Evolutionary conservation across 2,329 filamentous ascomycete genomes (phyloP).

Genomic region (Grosmannia clavigera): DNA sequence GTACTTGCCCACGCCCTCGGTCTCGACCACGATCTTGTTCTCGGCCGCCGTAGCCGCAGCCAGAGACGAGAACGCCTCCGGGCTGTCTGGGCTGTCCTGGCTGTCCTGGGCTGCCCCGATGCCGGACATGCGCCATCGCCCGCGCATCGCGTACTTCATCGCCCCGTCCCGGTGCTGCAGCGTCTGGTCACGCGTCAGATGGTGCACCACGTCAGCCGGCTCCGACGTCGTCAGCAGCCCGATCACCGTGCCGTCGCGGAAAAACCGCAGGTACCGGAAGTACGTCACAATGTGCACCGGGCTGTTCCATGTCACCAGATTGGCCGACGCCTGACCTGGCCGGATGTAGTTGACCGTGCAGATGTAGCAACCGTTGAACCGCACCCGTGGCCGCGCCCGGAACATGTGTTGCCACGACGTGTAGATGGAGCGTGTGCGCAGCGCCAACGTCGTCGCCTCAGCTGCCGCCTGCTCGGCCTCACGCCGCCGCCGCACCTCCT

Average conservation of each 20-base stretch:
- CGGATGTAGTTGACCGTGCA: conserved; percentile 92
- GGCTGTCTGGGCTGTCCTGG: conserved; percentile 16
- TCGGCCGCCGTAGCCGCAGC: conserved; percentile 34
- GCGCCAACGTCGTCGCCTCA: conserved; percentile 24
- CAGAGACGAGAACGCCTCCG: not conserved
- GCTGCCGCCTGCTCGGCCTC: not conserved
- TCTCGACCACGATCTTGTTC: conserved; percentile 70
- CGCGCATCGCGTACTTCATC: conserved; percentile 56
- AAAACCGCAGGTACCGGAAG: conserved; percentile 92
- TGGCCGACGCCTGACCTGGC: conserved; percentile 59
- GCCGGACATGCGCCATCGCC: conserved; percentile 36
- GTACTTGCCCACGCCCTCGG: conserved; percentile 75
- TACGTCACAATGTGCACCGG: conserved; percentile 96
- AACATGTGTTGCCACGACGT: conserved; percentile 59
- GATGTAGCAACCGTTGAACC: conserved; percentile 95
- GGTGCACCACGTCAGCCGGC: conserved; percentile 75
- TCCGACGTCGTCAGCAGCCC: conserved; percentile 71
- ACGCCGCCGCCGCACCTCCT: conserved; percentile 11
- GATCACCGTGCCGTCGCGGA: conserved; percentile 75
- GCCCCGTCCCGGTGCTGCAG: conserved; percentile 26
- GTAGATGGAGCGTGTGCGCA: conserved; percentile 24
- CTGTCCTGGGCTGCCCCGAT: conserved; percentile 5
- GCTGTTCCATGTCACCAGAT: conserved; percentile 61
- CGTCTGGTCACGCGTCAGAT: conserved; percentile 62
- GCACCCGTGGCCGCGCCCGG: conserved; percentile 68